Evolutionary conservation across 805 yeast species (phyloP), one percentile per base, ranked within the genome.

Genomic region (Yamadazyma akitaensis): DNA sequence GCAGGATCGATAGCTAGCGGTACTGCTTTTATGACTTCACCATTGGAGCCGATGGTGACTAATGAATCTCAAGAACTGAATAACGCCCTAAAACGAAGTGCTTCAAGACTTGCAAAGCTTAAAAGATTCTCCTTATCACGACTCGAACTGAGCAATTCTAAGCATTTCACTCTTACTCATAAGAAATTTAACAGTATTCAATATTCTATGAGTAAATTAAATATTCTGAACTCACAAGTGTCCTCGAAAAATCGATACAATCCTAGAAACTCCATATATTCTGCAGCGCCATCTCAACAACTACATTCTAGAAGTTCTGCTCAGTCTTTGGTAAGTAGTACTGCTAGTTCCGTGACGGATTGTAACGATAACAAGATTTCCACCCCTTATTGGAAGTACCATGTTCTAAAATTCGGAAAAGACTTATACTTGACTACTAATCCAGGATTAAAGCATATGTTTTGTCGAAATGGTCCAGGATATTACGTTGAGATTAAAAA

Each of bases 371-470:
- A 17, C 8, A 41, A 37, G 37, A 37, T 31, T 16, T 39, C 44
- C n/a, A 46, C 63, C 18, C 73, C 71, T 14, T 77, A 72, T 52
- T 82, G 84, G 82, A 83, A 82, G 57, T 85, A 84, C 55, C 90
- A 85, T 57, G 65, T 83, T 5, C 58, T 80, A 19, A 73, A 70
- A 44, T 65, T 80, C 43, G 81, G 82, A 10, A 72, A 70, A 34
- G 82, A 78, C 53, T 63, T 81, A 40, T 83, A 82, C 57, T 57
- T 84, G 39, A 76, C 89, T 1, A 84, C 91, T 0, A 84, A 81
- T 53, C 90, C 90, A 0, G 82, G 80, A 18, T 62, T 70, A 16
- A 73, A 77, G 50, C 89, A 84, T 58, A 60, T 78, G 32, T 76
- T 74, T 51, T 77, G 85, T 44, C 66, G 85, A 28, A 70, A 73